Conservation (phyloP, 768 basidiomycete species). For the Rubroboletus pulcherrimus region DNA sequence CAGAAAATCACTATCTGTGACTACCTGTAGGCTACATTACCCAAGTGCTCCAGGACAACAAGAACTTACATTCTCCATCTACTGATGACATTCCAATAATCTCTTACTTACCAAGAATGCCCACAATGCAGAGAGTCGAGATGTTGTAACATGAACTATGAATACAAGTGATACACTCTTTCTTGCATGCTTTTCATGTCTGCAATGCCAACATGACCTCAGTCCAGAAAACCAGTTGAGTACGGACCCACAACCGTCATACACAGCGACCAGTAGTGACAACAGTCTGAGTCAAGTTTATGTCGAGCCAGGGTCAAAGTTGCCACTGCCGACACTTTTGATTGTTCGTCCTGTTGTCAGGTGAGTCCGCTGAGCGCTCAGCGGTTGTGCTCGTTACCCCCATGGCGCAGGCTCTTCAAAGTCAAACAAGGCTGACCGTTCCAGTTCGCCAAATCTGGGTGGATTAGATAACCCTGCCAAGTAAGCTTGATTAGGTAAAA, state of each 20-base stretch:
- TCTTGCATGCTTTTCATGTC: too few species aligned
- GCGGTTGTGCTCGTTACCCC: not conserved
- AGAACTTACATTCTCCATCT: not conserved
- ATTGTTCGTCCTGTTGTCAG: not conserved
- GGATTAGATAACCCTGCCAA: constrained; percentile 27
- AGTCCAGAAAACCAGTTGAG: too few species aligned
- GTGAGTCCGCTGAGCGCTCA: not conserved
- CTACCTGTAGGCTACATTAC: not conserved
- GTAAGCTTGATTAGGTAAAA: constrained; percentile 17
- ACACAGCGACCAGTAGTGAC: not conserved
- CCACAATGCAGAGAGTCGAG: not conserved
- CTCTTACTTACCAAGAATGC: too few species aligned
- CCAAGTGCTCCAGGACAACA: not conserved
- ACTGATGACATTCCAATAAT: not conserved
- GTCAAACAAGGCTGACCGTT: not conserved
- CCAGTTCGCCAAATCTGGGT: constrained; percentile 4
- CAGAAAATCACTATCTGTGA: not conserved
- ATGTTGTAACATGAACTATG: not conserved
- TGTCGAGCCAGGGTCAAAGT: not conserved
- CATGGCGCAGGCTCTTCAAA: not conserved
- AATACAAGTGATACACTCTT: not conserved
- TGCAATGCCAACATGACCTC: too few species aligned
- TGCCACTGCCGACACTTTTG: not conserved
- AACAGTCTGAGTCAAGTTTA: not conserved
- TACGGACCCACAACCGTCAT: too few species aligned